Conservation (phyloP, 1,284 basidiomycete species). For the Melampsora americana region DNA sequence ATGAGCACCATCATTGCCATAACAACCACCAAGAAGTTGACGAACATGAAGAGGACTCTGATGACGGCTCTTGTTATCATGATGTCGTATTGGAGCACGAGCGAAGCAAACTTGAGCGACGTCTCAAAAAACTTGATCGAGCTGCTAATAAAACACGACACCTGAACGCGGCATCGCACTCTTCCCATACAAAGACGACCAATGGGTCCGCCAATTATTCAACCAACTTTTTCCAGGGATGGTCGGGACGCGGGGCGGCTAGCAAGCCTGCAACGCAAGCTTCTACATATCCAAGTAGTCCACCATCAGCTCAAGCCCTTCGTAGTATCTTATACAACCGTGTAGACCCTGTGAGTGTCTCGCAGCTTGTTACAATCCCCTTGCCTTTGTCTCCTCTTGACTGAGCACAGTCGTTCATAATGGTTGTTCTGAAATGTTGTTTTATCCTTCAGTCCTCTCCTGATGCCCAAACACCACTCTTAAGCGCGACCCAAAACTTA, state of each 20-base stretch:
- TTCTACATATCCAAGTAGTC: too few species aligned
- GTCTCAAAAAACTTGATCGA: conserved; percentile 20
- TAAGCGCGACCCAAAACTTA: neutral
- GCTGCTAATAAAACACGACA: neutral
- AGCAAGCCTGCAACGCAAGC: too few species aligned
- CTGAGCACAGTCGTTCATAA: too few species aligned
- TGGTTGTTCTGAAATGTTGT: too few species aligned
- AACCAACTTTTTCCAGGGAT: neutral
- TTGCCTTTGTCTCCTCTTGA: too few species aligned
- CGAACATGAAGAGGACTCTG: conserved; percentile 11
- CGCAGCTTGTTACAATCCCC: neutral
- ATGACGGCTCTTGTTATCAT: conserved; percentile 42
- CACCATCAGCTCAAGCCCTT: neutral
- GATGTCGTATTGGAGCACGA: conserved; percentile 40
- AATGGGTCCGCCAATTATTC: neutral
- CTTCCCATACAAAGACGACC: neutral
- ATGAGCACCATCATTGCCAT: neutral
- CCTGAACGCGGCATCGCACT: neutral
- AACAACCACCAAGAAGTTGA: neutral
- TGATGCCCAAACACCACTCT: neutral
- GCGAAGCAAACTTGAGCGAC: conserved; percentile 35
- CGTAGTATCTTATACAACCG: neutral
- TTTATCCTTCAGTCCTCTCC: neutral
- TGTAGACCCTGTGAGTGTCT: neutral
- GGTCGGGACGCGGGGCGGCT: neutral